phyloP scores from a whole-genome alignment of 2,329 filamentous ascomycete species.

The Aspergillus arachidicola region DNA sequence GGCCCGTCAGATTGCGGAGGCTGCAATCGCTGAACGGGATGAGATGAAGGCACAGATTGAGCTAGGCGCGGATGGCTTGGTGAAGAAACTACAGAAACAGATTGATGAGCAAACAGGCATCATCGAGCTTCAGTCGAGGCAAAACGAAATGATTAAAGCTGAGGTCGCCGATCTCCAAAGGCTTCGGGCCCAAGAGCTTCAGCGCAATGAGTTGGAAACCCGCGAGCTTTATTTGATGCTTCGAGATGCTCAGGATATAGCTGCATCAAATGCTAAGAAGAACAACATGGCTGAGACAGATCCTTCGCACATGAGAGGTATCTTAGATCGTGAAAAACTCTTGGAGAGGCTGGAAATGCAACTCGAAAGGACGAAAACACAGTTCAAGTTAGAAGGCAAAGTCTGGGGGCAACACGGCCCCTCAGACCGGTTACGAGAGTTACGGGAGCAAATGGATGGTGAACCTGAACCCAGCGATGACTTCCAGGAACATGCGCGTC shows the following conservation, averaged over 20 bases:
- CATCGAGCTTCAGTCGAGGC: conserved; percentile 84
- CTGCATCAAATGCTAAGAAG: conserved; percentile 79
- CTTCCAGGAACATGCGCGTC: conserved; percentile 57
- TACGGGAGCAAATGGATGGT: conserved; percentile 93
- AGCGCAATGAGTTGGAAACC: conserved; percentile 93
- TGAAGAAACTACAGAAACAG: conserved; percentile 89
- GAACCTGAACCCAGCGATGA: conserved; percentile 54
- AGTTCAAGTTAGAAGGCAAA: conserved; percentile 94
- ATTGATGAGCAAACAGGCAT: conserved; percentile 90
- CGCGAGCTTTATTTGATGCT: conserved; percentile 98
- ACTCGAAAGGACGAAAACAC: conserved; percentile 93
- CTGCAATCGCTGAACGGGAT: conserved; percentile 93
- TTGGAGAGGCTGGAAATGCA: conserved; percentile 95
- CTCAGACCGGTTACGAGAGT: conserved; percentile 85
- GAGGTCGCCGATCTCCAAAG: conserved; percentile 87
- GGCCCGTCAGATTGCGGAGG: conserved; percentile 89
- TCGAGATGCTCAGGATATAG: conserved; percentile 93
- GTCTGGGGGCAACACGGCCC: conserved; percentile 86
- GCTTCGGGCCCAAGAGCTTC: conserved; percentile 83
- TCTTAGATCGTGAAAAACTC: conserved; percentile 86
- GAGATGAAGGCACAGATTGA: conserved; percentile 89
- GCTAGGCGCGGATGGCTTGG: conserved; percentile 87
- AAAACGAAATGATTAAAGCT: conserved; percentile 83
- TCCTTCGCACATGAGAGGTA: conserved; percentile 81
- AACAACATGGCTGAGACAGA: conserved; percentile 63